These are phyloP conservation scores for Ascochyta rabiei DNA, from an alignment of 2,329 filamentous ascomycete genomes.

Conservation along the genomic window DNA sequence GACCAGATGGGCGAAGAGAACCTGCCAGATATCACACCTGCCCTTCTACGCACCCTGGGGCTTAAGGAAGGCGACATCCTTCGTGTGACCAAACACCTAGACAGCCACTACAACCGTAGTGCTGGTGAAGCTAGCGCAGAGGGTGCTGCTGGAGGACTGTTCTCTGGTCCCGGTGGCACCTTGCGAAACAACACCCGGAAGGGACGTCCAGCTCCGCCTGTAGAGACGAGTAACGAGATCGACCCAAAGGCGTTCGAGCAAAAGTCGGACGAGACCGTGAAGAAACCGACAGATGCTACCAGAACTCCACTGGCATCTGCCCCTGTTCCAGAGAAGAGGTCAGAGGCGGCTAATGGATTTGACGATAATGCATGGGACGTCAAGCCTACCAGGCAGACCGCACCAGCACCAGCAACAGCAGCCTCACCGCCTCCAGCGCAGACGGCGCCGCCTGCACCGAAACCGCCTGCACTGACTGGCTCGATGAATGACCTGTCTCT, in stretches of 20 bases:
- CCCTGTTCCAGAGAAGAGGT: conserved; percentile 56
- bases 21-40: conserved; percentile 84
- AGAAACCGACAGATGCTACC: conserved; percentile 55
- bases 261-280: conserved; percentile 55
- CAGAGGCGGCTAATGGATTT: conserved; percentile 66
- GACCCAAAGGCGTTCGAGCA: conserved; percentile 84
- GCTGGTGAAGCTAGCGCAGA: conserved; percentile 64
- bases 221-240: conserved; percentile 83
- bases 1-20: conserved; percentile 98
- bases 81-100: conserved; percentile 88
- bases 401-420: conserved; percentile 47
- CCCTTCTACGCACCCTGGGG: conserved; percentile 84
- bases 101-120: conserved; percentile 72
- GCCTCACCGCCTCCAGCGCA: conserved; percentile 50
- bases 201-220: conserved; percentile 83
- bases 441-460: conserved; percentile 52
- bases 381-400: conserved; percentile 73
- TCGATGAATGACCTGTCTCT: conserved; percentile 73
- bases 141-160: conserved; percentile 75
- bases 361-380: conserved; percentile 98
- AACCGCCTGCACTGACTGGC: conserved; percentile 59
- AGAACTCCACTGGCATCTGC: conserved; percentile 57
- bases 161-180: conserved; percentile 89
- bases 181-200: conserved; percentile 95
- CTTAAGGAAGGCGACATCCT: conserved; percentile 95